Evolutionary conservation across 371 early-diverging fungal genomes (phyloP).

Genomic region (Apophysomyces trapeziformis): DNA sequence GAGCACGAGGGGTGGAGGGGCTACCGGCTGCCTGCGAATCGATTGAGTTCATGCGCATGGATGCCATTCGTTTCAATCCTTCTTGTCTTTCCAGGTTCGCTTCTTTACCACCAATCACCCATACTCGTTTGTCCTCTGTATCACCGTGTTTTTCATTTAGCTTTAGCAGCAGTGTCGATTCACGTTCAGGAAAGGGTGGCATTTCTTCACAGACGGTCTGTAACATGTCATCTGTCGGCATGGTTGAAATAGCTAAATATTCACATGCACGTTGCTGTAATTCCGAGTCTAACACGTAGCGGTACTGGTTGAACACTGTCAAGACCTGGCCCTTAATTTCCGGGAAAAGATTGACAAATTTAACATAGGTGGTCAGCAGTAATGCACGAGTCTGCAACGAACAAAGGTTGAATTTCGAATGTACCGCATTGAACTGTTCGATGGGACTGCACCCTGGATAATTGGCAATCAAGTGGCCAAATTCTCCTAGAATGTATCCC

Average conservation of each 20-base stretch:
- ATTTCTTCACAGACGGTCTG: constrained; percentile 95
- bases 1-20: constrained; percentile 21
- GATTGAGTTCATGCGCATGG: constrained; percentile 39
- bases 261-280: constrained; percentile 96
- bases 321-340: constrained; percentile 92
- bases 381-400: constrained; percentile 82
- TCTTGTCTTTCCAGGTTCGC: constrained; percentile 66
- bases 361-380: constrained; percentile 90
- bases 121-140: constrained; percentile 94
- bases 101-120: constrained; percentile 93
- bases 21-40: constrained; percentile 13
- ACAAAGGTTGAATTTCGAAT: constrained; percentile 85
- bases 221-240: constrained; percentile 86
- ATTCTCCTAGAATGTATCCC: constrained; percentile 96
- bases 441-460: constrained; percentile 81
- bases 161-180: constrained; percentile 83
- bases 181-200: constrained; percentile 95
- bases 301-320: constrained; percentile 83
- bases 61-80: constrained; percentile 49
- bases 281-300: constrained; percentile 90
- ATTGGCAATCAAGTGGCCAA: constrained; percentile 93
- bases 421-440: constrained; percentile 92
- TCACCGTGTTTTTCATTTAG: constrained; percentile 84
- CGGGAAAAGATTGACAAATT: constrained; percentile 95
- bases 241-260: constrained; percentile 85